Base-by-base conservation (phyloP, 73 alveolate species). In the Uronychia binucleata region DNA sequence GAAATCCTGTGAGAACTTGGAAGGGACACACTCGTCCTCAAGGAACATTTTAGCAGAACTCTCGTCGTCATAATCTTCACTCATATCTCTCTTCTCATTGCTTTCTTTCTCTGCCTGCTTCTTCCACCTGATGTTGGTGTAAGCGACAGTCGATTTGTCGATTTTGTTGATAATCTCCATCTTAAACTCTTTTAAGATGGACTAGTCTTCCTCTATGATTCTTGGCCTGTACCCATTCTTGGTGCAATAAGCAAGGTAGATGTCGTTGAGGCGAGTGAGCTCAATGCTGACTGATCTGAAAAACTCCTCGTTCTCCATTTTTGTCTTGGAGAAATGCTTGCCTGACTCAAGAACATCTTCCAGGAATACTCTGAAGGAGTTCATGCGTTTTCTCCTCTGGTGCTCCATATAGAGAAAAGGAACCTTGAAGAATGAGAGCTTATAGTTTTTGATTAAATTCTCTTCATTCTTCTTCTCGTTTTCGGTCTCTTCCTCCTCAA, bases 41-140 rank as follows among this genome's bases (percentile, higher is more conserved):
- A 80, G 28, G 78, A 80, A 80, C 1, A 57, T 29, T 27, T 30
- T 26, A 13, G 28, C 58, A 34, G 33, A 26, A n/a, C 34, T 78
- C n/a, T n/a, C n/a, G n/a, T n/a, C n/a, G 1, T 33, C 84, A 77
- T n/a, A 13, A 30, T 77, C 67, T 1, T 77, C 59, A 13, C 25
- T 33, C 1, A 1, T 13, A 32, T 31, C 67, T 30, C 13, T 26
- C 0, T 31, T 32, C 74, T 26, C 27, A n/a, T n/a, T n/a, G n/a
- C n/a, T n/a, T n/a, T n/a, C n/a, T n/a, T 80, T 80, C 30, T 80
- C 86, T 28, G 29, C 25, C 30, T 26, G 59, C 0, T 59, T 34
- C 28, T 81, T 81, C 88, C 88, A 81, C 31, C 88, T 81, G 14
- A 81, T 30, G 29, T 81, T 58, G 0, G 30, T 30, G 34, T 81